Percentiles rank a stretch among this genome's conserved stretches.
These are phyloP conservation scores for Ambrosia artemisiifolia DNA, from an alignment of 129 eudicot species.

Conservation along the genomic window DNA sequence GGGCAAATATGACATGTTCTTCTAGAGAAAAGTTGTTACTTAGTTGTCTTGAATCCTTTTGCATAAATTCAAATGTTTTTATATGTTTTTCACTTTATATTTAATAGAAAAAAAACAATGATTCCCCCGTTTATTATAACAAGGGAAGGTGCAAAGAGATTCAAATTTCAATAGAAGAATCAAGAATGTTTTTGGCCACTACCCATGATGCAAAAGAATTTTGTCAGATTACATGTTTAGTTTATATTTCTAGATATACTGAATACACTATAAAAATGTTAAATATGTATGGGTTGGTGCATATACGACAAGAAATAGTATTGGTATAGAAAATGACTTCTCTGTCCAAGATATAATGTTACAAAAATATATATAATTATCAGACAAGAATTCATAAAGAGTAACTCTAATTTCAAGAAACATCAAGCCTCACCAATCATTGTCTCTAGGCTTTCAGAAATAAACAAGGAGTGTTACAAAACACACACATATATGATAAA, in stretches of 20 bases:
- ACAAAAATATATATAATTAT: not conserved
- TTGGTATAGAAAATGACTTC: constrained; percentile 8
- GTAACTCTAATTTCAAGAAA: not conserved
- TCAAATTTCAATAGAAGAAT: constrained; percentile 18
- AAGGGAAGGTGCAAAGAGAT: constrained; percentile 22
- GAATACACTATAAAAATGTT: constrained; percentile 7
- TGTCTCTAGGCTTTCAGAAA: not conserved
- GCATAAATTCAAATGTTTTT: constrained; percentile 5
- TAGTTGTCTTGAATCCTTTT: constrained; percentile 8
- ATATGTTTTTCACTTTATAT: not conserved
- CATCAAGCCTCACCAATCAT: not conserved
- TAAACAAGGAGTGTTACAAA: not conserved
- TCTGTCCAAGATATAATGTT: not conserved
- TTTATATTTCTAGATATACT: constrained; percentile 1
- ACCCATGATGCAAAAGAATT: constrained; percentile 24
- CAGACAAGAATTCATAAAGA: not conserved
- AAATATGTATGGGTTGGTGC: not conserved
- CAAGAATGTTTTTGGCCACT: constrained; percentile 31
- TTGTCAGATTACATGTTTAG: constrained; percentile 16
- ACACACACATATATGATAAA: no score
- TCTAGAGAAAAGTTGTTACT: not conserved
- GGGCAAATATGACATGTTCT: constrained; percentile 35
- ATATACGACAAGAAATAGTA: constrained; percentile 17
- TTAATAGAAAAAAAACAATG: constrained; percentile 6
- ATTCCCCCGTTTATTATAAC: constrained; percentile 12